These are phyloP conservation scores for Nasturtium officinale DNA, from an alignment of 345 rosid genomes.

Conservation along the genomic window DNA sequence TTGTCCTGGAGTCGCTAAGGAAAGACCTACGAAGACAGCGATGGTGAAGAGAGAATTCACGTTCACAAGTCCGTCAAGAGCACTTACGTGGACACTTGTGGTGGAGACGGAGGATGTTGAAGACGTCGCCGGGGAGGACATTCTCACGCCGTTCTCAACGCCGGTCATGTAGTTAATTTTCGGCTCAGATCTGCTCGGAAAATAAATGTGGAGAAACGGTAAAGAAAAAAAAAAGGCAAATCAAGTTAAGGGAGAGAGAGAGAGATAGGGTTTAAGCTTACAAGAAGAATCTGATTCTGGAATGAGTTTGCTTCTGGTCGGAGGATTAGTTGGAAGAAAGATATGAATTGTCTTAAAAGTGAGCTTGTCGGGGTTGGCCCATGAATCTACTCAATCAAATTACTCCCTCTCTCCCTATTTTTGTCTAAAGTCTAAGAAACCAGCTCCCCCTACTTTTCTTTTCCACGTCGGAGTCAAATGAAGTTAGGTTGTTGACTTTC, in stretches of 20 bases:
- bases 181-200: conserved; percentile 60
- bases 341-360: conserved; percentile 34
- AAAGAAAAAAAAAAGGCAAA: conserved; percentile 1
- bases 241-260: not conserved
- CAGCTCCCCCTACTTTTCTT: not conserved
- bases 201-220: not conserved
- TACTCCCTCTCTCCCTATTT: not conserved
- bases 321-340: conserved; percentile 17
- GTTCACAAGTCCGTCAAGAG: conserved; percentile 92
- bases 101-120: conserved; percentile 44
- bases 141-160: conserved; percentile 33
- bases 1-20: conserved; percentile 72
- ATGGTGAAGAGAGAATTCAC: conserved; percentile 95
- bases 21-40: conserved; percentile 95
- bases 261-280: not conserved
- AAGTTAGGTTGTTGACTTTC: not conserved
- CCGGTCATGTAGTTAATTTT: conserved; percentile 45
- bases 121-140: conserved; percentile 41
- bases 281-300: conserved; percentile 28
- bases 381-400: not conserved
- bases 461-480: conserved; percentile 17
- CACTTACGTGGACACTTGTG: conserved; percentile 92
- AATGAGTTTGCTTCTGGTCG: conserved; percentile 38
- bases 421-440: too few relatives aligned
- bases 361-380: conserved; percentile 1